Evolutionary conservation across 2,329 filamentous ascomycete genomes (phyloP), one percentile per base, ranked within the genome.

Genomic region (Corinectria fuckeliana): DNA sequence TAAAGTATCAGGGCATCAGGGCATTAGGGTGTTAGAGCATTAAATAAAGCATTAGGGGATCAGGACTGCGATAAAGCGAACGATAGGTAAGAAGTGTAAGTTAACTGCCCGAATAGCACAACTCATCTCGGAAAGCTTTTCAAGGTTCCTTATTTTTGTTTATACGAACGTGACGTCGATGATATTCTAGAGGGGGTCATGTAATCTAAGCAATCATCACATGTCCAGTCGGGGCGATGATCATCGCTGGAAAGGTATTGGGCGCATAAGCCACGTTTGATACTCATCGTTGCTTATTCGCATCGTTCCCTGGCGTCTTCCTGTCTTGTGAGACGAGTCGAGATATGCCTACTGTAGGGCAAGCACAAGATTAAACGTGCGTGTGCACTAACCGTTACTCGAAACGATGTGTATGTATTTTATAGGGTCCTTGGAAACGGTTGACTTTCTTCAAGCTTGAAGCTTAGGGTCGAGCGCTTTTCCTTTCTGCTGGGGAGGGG

Each of bases 201-300:
- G n/a, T 36, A 18, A 16, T 30, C 51, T 32, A 48, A 41, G 28
- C 50, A 42, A 54, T 25, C 21, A 50, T 50, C 28, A 21, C 47
- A 13, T 28, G 44, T 49, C 42, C 41, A 34, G 38, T 45, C 56
- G 49, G 38, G 21, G 58, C 50, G 44, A 41, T 52, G 42, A 21
- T 26, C 56, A 42, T 25, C 48, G 53, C 50, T 56, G 51, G 45
- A 44, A 34, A 47, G 36, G 36, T 58, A 45, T 11, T 39, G 39
- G 26, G 25, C 34, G 47, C 49, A 34, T 20, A 45, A 48, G 25
- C 25, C 26, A 36, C 49, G 39, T 30, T 53, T 45, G 10, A 42
- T 44, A 20, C 18, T 18, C 38, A n/a, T n/a, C n/a, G 32, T 16
- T 60, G 41, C 48, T n/a, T 56, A n/a, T 30, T 23, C n/a, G 44